phyloP scores from a whole-genome alignment of 768 basidiomycete species.

The Hypholoma fasciculare region DNA sequence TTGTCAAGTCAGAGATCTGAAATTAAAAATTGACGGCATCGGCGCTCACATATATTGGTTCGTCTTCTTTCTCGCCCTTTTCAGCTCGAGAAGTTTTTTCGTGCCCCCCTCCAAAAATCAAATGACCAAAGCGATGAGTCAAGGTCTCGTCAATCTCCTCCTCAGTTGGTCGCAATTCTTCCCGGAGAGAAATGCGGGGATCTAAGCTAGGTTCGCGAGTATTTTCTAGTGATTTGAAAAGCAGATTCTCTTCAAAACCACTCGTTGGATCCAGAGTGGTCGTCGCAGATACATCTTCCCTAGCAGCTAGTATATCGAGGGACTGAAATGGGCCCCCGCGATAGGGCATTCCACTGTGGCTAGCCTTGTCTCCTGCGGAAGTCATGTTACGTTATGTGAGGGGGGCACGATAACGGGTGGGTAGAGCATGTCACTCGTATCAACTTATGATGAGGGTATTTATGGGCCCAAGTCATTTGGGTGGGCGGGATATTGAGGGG shows the following conservation, averaged over 20 bases:
- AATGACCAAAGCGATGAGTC: constrained; percentile 29
- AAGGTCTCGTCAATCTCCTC: constrained; percentile 33
- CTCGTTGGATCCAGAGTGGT: constrained; percentile 14
- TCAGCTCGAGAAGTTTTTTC: constrained; percentile 6
- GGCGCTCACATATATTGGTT: constrained; percentile 20
- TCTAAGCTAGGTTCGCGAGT: constrained; percentile 35
- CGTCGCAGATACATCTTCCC: constrained; percentile 19
- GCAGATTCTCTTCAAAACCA: constrained; percentile 21
- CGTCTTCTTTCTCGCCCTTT: constrained; percentile 12
- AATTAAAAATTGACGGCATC: not conserved
- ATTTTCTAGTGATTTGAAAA: constrained; percentile 27
- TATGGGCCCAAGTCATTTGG: not conserved
- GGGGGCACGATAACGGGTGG: not conserved
- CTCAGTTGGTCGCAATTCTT: constrained; percentile 25
- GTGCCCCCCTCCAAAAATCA: constrained; percentile 21
- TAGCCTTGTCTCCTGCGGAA: not conserved
- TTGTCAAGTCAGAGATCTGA: not conserved
- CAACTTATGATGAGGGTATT: not conserved
- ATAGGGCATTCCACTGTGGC: no score
- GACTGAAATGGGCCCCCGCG: no score
- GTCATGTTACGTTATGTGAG: not conserved
- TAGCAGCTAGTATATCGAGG: no score
- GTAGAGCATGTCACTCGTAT: not conserved
- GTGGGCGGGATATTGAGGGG: no score
- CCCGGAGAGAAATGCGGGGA: constrained; percentile 31